Evolutionary conservation across 495 filamentous ascomycete genomes (phyloP), one percentile per base, ranked within the genome.

Genomic region (Xylaria nigripes): DNA sequence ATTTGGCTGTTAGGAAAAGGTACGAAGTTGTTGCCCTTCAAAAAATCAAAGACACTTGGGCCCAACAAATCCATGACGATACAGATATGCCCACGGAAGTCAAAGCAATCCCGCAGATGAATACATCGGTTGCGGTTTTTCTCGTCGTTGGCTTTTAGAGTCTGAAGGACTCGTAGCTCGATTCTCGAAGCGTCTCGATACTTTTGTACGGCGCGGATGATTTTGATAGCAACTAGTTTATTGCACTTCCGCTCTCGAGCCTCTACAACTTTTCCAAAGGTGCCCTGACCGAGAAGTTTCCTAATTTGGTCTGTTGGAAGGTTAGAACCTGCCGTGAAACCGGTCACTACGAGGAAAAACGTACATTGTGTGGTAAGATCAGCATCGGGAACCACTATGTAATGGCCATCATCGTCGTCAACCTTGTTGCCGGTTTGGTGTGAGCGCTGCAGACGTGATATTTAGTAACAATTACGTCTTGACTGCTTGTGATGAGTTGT

Each of bases 1-100:
- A 98, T 98, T 67, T 98, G 91, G 62, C 90, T 96, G 76, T 93
- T 96, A n/a, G 93, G 93, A 68, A 98, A 98, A 2, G 93, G 93
- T 22, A 94, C 89, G 68, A 97, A 98, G 44, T 77, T 76, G 67
- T 97, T 97, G 61, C 83, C 83, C 73, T 98, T 98, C 42, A 98
- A 76, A 63, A 98, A 98, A 73, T 98, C 93, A 68, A 98, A 98
- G 18, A 98, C 93, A 64, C 92, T 96, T 61, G 95, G 91, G 21
- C 93, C 93, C 21, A 96, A 78, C 18, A 98, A 76, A 68, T 96
- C 93, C 67, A 94, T 98, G 60, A 98, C 93, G 62, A 98, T 98
- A 76, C 93, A 98, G 61, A 98, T 98, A 67, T 98, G 93, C 48
- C 93, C 93, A 19, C 92, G 82, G 75, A 86, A 97, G 67, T 98